Percentiles rank a stretch among this genome's conserved stretches.
Evolutionary conservation across 1,139 yeast genomes (phyloP).

Genomic region (Hansenula anomala): DNA sequence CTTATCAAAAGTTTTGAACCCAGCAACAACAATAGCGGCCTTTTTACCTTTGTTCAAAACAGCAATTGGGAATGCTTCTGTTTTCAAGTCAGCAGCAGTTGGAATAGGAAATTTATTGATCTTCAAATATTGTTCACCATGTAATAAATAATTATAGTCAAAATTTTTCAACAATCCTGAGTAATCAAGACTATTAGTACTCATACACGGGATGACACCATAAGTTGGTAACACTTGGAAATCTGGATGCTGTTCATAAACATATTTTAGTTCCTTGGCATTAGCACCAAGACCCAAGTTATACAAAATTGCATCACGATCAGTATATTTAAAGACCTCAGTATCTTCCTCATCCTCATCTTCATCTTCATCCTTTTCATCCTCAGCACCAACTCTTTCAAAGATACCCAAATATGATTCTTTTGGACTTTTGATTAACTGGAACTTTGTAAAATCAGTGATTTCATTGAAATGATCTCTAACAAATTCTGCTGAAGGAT

Average conservation of each 20-base stretch:
- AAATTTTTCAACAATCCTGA: conserved; percentile 66
- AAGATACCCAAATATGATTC: conserved; percentile 80
- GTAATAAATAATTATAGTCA: conserved; percentile 84
- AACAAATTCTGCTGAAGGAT: conserved; percentile 63
- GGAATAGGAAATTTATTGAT: conserved; percentile 79
- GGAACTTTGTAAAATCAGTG: conserved; percentile 52
- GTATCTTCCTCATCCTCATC: conserved; percentile 30
- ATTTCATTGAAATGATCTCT: conserved; percentile 63
- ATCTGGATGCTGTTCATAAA: conserved; percentile 70
- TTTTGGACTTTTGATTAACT: conserved; percentile 53
- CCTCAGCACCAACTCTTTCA: conserved; percentile 56
- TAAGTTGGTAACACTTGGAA: conserved; percentile 91
- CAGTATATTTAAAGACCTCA: conserved; percentile 44
- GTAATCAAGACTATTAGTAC: conserved; percentile 47
- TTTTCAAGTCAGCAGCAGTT: conserved; percentile 56
- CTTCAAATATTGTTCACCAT: conserved; percentile 93
- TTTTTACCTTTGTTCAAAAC: conserved; percentile 85
- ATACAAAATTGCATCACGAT: conserved; percentile 75
- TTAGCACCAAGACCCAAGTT: conserved; percentile 89
- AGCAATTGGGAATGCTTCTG: conserved; percentile 64
- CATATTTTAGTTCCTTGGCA: conserved; percentile 70
- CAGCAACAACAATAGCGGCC: conserved; percentile 78
- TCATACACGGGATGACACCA: conserved; percentile 79
- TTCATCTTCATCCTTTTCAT: conserved; percentile 35
- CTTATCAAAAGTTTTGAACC: conserved; percentile 65